phyloP scores from a whole-genome alignment of 495 filamentous ascomycete species.

The Penicillium herquei region DNA sequence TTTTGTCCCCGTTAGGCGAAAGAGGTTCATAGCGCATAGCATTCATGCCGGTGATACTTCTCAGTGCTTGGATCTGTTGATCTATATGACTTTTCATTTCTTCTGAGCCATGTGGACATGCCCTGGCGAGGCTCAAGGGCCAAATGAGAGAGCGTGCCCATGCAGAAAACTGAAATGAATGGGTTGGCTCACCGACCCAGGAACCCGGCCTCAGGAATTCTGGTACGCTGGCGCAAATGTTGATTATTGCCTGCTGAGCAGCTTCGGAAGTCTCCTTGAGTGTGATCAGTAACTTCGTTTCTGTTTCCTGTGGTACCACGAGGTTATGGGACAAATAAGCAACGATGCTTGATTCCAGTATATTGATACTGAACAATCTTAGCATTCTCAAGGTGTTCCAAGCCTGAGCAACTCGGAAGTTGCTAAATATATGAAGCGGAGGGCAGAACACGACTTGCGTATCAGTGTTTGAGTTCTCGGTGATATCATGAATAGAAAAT shows the following conservation, averaged over 20 bases:
- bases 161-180: not conserved
- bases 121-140: not conserved
- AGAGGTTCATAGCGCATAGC: not conserved
- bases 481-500: conserved; percentile 1
- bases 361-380: not conserved
- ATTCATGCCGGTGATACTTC: not conserved
- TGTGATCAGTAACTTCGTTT: not conserved
- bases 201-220: not conserved
- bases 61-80: not conserved
- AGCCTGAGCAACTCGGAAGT: conserved; percentile 1
- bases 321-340: not conserved
- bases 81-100: conserved; percentile 1
- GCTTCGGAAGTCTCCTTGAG: not conserved
- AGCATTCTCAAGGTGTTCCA: conserved; percentile 7
- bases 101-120: conserved; percentile 1
- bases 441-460: not conserved
- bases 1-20: too few species aligned
- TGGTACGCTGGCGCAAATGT: conserved; percentile 6
- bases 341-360: not conserved
- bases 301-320: not conserved
- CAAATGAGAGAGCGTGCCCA: conserved; percentile 9
- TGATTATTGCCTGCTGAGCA: not conserved
- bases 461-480: not conserved
- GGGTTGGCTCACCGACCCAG: not conserved
- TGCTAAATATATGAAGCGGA: not conserved